Percentiles rank a stretch among this genome's conserved stretches.
Evolutionary conservation across 176 grass and related monocot genomes (phyloP).

Genomic region (Eragrostis nindensis): DNA sequence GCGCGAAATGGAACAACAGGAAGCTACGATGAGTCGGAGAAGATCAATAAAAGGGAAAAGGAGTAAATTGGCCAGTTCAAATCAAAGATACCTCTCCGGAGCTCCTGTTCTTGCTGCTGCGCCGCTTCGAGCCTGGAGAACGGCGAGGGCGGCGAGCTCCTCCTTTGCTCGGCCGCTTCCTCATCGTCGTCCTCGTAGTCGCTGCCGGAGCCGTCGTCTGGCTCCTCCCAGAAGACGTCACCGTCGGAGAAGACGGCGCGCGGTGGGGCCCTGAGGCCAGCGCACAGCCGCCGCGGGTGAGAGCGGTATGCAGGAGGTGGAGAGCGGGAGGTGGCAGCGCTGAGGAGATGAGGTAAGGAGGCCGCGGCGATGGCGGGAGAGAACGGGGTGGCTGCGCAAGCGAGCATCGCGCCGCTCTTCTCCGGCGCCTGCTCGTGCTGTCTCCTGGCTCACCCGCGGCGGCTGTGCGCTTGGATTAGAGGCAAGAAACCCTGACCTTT

Average conservation of each 20-base stretch:
- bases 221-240: slow-evolving; percentile 72
- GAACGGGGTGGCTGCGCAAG: slow-evolving; percentile 10
- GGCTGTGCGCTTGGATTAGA: neutral
- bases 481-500: neutral
- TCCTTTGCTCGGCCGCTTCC: neutral
- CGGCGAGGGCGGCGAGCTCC: neutral
- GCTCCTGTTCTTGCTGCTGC: slow-evolving; percentile 45
- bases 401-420: slow-evolving; percentile 26
- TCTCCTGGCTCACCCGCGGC: neutral
- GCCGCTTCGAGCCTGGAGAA: slow-evolving; percentile 15
- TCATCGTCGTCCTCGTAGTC: slow-evolving; percentile 52
- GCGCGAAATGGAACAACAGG: neutral
- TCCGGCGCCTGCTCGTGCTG: neutral
- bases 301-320: neutral
- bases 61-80: neutral
- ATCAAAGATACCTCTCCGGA: slow-evolving; percentile 38
- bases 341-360: slow-evolving; percentile 22
- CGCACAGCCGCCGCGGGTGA: slow-evolving; percentile 4
- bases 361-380: neutral
- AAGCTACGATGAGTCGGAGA: neutral
- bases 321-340: neutral
- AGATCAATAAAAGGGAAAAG: too few relatives aligned
- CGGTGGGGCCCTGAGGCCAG: neutral
- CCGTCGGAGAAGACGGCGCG: slow-evolving; percentile 15
- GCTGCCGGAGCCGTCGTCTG: slow-evolving; percentile 60